Base-by-base conservation (phyloP, 768 basidiomycete species). In the Kwoniella dendrophila region DNA sequence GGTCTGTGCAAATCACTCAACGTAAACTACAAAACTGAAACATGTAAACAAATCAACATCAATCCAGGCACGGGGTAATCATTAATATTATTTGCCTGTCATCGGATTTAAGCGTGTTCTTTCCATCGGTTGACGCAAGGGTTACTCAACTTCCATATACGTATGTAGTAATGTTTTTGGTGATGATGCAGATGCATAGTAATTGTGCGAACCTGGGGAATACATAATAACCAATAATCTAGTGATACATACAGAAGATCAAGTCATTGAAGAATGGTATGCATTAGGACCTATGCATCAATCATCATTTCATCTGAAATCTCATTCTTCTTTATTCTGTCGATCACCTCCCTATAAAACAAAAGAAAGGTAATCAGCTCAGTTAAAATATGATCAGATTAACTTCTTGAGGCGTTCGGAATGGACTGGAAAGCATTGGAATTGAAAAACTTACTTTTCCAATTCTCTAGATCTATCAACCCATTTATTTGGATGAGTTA, bases 401-500 rank as follows among this genome's bases (percentile, higher is more conserved):
- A n/a, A n/a, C n/a, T n/a, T n/a, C n/a, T n/a, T n/a, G n/a, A n/a
- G n/a, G n/a, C n/a, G n/a, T n/a, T n/a, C n/a, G n/a, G n/a, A n/a
- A n/a, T n/a, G n/a, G n/a, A n/a, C n/a, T n/a, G n/a, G n/a, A n/a
- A n/a, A n/a, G n/a, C n/a, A n/a, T n/a, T n/a, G n/a, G n/a, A n/a
- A n/a, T n/a, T n/a, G n/a, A 20, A 27, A 7, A n/a, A 71, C 75
- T 70, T 53, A 73, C 72, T 48, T 51, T 51, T 78, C 77, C 40
- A 74, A 59, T 54, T 72, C 75, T 59, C 72, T 45, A 67, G 75
- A 75, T 57, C 71, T 67, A 61, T 81, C 81, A 43, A 75, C 78
- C 68, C 80, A 84, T 64, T 92, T 88, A 77, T 99, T 99, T 10
- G 96, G 96, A 80, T 99, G 96, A 10, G 87, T 89, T 24, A 97